Conservation (phyloP, 306 rosid species). For the Rubus idaeus region DNA sequence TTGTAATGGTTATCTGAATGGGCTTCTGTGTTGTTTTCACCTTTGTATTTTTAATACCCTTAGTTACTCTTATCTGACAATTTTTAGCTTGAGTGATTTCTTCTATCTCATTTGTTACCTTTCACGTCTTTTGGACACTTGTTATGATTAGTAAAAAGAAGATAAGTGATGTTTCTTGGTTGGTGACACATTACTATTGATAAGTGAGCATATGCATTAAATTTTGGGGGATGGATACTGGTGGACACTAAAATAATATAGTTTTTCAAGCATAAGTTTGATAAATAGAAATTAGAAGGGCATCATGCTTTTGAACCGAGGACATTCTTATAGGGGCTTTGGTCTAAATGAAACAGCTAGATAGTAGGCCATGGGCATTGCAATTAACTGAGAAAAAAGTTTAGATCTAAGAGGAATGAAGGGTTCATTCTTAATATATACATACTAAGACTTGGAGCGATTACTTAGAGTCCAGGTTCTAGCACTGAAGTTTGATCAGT, state of each 20-base stretch:
- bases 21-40: neutral
- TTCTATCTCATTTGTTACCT: neutral
- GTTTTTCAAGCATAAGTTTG: neutral
- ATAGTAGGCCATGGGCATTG: neutral
- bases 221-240: neutral
- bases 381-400: neutral
- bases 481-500: no score
- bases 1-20: conserved; percentile 16
- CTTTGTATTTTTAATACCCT: neutral
- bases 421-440: no score
- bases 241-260: neutral
- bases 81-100: neutral
- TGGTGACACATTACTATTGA: neutral
- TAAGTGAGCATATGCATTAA: neutral
- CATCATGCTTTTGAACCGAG: neutral
- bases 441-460: neutral
- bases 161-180: neutral
- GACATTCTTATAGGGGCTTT: neutral
- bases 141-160: neutral
- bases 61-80: neutral
- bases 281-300: neutral
- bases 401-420: neutral
- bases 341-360: neutral
- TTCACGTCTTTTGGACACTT: neutral
- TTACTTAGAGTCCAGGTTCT: neutral